A percentile compares a stretch with the other conserved stretches of the same genome.
phyloP scores from a whole-genome alignment of 192 early-diverging fungal genomes.

The Linnemannia hyalina region DNA sequence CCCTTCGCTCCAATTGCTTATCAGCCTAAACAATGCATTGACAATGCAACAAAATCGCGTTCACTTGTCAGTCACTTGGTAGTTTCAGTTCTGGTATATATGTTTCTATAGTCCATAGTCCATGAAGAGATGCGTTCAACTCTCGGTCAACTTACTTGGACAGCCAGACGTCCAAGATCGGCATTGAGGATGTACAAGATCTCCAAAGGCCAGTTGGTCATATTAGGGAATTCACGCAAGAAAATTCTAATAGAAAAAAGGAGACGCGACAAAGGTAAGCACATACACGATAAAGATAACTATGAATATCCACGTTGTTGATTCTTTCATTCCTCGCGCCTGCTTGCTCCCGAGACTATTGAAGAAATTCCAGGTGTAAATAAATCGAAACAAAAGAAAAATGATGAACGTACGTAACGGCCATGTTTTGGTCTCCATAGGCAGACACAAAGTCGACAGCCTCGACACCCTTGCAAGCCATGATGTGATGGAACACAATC shows the following conservation, averaged over 20 bases:
- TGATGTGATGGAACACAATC: slow-evolving; percentile 55
- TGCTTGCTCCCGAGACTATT: too few relatives aligned
- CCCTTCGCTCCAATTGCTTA: slow-evolving; percentile 40
- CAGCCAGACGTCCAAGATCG: slow-evolving; percentile 67
- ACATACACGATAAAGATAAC: background rate
- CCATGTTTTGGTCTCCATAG: slow-evolving; percentile 59
- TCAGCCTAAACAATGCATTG: slow-evolving; percentile 62
- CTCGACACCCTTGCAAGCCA: slow-evolving; percentile 37
- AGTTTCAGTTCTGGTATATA: background rate
- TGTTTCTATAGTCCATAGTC: too few relatives aligned
- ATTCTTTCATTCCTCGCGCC: background rate
- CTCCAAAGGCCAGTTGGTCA: slow-evolving; percentile 72
- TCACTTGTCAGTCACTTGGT: background rate
- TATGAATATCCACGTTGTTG: background rate
- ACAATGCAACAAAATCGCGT: background rate
- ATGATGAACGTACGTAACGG: slow-evolving; percentile 57
- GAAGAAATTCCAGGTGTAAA: background rate
- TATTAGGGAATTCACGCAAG: slow-evolving; percentile 58
- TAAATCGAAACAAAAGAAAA: background rate
- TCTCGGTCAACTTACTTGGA: slow-evolving; percentile 48
- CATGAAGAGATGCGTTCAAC: background rate
- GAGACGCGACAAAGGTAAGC: background rate
- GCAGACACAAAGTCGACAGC: slow-evolving; percentile 54
- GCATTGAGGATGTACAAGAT: slow-evolving; percentile 71
- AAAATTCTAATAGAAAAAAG: slow-evolving; percentile 57